Conservation (phyloP, 1,139 yeast genomes). For the Meyerozyma athensensis region DNA sequence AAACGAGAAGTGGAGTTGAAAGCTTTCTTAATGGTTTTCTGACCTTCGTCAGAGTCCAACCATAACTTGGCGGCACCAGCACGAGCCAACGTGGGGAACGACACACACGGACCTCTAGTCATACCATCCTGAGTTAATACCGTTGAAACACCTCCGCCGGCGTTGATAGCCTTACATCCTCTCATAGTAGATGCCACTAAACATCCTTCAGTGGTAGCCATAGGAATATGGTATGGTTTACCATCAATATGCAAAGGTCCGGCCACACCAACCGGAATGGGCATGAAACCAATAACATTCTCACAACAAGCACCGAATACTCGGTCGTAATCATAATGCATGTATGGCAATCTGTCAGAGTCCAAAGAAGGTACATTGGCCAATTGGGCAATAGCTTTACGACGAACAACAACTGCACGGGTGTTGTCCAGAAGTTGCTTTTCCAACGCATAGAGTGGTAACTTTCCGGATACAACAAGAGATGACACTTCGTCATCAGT, state of each 20-base stretch:
- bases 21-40: constrained; percentile 72
- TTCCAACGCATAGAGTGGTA: constrained; percentile 91
- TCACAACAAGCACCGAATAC: constrained; percentile 99
- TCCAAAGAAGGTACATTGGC: constrained; percentile 82
- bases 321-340: constrained; percentile 85
- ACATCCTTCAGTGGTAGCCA: constrained; percentile 99
- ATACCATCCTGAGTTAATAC: constrained; percentile 94
- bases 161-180: constrained; percentile 96
- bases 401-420: constrained; percentile 90
- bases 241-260: constrained; percentile 94
- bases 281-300: constrained; percentile 94
- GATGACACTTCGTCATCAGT: constrained; percentile 68
- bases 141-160: constrained; percentile 94
- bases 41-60: constrained; percentile 96
- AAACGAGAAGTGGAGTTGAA: constrained; percentile 96
- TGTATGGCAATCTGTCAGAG: constrained; percentile 68
- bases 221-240: constrained; percentile 82
- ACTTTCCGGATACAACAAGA: constrained; percentile 68
- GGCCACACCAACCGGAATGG: constrained; percentile 95
- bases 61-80: constrained; percentile 95
- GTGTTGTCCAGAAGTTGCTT: constrained; percentile 82
- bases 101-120: constrained; percentile 98
- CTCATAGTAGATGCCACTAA: constrained; percentile 97
- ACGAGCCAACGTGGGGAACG: constrained; percentile 73
- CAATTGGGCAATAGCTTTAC: constrained; percentile 80